These are phyloP conservation scores for Arthrinium puccinioides DNA, from an alignment of 2,329 filamentous ascomycete species.

Conservation along the genomic window DNA sequence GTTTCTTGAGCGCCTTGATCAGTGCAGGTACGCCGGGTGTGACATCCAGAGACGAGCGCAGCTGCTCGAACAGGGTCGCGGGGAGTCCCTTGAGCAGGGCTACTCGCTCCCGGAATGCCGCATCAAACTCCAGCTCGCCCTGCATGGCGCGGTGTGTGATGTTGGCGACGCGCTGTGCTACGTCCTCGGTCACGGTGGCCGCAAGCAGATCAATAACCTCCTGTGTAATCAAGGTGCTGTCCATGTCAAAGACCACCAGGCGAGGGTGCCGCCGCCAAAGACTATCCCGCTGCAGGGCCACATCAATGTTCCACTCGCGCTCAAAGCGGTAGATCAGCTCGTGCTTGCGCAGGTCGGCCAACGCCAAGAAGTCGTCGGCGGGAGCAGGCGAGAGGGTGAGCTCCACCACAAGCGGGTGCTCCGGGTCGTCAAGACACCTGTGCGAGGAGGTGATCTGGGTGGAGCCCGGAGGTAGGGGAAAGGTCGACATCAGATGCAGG, in stretches of 20 bases:
- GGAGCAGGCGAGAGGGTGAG: slow-evolving; percentile 55
- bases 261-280: slow-evolving; percentile 75
- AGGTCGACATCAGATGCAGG: slow-evolving; percentile 57
- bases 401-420: slow-evolving; percentile 58
- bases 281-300: slow-evolving; percentile 66
- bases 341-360: slow-evolving; percentile 69
- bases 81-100: slow-evolving; percentile 74
- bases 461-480: slow-evolving; percentile 46
- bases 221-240: slow-evolving; percentile 92
- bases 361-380: slow-evolving; percentile 53
- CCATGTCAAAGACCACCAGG: slow-evolving; percentile 96
- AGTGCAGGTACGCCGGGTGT: slow-evolving; percentile 75
- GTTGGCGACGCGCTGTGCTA: slow-evolving; percentile 74
- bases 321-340: slow-evolving; percentile 80
- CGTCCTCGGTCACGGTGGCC: slow-evolving; percentile 64
- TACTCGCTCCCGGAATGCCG: slow-evolving; percentile 74
- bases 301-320: slow-evolving; percentile 82
- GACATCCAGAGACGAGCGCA: slow-evolving; percentile 69
- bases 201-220: slow-evolving; percentile 97
- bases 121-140: slow-evolving; percentile 87
- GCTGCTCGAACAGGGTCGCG: slow-evolving; percentile 67
- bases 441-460: slow-evolving; percentile 52
- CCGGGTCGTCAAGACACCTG: slow-evolving; percentile 54
- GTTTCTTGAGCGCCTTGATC: slow-evolving; percentile 60
- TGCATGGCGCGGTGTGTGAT: slow-evolving; percentile 95